Conservation (phyloP, 1,139 yeast genomes). For the Suhomyces taliae region DNA sequence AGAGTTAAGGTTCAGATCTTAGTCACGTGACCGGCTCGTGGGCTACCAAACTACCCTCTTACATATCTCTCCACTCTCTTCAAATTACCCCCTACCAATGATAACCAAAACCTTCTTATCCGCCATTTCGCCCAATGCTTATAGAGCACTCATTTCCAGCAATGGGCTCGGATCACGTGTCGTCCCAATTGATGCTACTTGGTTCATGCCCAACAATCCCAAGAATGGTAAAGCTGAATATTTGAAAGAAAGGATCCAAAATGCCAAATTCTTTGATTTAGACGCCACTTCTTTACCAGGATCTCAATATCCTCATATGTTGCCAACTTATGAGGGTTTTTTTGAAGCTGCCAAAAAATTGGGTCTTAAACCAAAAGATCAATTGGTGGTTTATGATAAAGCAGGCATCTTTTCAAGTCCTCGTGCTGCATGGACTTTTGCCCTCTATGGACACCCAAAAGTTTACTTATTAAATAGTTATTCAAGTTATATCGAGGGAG, state of each 20-base stretch:
- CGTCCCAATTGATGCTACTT: slow-evolving; percentile 81
- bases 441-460: slow-evolving; percentile 68
- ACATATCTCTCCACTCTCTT: too few species aligned
- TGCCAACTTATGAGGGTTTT: slow-evolving; percentile 63
- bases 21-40: too few species aligned
- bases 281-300: slow-evolving; percentile 60
- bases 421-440: slow-evolving; percentile 86
- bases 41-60: too few species aligned
- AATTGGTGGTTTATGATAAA: slow-evolving; percentile 80
- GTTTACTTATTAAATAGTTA: slow-evolving; percentile 73
- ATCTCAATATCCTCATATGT: slow-evolving; percentile 84
- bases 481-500: slow-evolving; percentile 43
- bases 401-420: slow-evolving; percentile 86
- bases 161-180: slow-evolving; percentile 33
- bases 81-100: slow-evolving; percentile 1
- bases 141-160: slow-evolving; percentile 19
- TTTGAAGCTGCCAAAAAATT: slow-evolving; percentile 49
- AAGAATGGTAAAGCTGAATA: slow-evolving; percentile 60
- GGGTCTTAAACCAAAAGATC: slow-evolving; percentile 51
- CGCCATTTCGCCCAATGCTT: slow-evolving; percentile 22
- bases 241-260: slow-evolving; percentile 57
- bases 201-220: slow-evolving; percentile 84
- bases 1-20: too few species aligned
- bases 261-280: slow-evolving; percentile 76
- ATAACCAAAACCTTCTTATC: slow-evolving; percentile 8